Evolutionary conservation across 768 basidiomycete species (phyloP), one percentile per base, ranked within the genome.

Genomic region (Pseudohyphozyma bogoriensis): DNA sequence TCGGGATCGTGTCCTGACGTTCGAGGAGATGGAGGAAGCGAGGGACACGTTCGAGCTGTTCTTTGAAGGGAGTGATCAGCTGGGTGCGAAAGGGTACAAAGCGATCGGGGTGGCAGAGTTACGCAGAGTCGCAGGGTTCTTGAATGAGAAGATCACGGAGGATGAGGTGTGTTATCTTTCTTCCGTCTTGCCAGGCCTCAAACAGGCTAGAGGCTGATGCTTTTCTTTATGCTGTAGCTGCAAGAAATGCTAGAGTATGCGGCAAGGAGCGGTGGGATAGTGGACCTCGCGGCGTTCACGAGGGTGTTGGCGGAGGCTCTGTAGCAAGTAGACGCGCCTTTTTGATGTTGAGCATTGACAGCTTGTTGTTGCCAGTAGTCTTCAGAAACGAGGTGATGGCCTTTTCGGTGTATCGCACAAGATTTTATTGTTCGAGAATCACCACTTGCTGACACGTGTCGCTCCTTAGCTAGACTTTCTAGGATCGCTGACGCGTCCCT

Each of bases 121-220:
- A 13, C 58, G 63, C 32, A 46, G 65, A 31, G 69, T 63, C 13
- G 51, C 56, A 2, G 47, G 64, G 26, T 55, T 68, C 20, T 40
- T 70, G 20, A 63, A 66, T 29, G 66, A 70, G 60, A 66, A 60
- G 47, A 46, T 70, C 24, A 55, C 51, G 1, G 66, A 70, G 10
- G 64, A 59, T 2, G 69, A 70, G 3, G 69, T 70, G 58, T 39
- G 64, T 45, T 44, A 39, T 20, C 37, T 10, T 20, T 10, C 11
- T 39, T 39, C 20, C 37, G 37, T 39, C 37, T n/a, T n/a, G n/a
- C n/a, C n/a, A n/a, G n/a, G n/a, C n/a, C n/a, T n/a, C n/a, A n/a
- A n/a, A n/a, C n/a, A n/a, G 20, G 11, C 37, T 39, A 10, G 37
- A 39, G 37, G 18, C 16, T 42, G 16, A 4, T 42, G 5, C n/a